Evolutionary conservation across 75 land plant species (phyloP), one percentile per base, ranked within the genome.

Genomic region (Sequoia sempervirens): DNA sequence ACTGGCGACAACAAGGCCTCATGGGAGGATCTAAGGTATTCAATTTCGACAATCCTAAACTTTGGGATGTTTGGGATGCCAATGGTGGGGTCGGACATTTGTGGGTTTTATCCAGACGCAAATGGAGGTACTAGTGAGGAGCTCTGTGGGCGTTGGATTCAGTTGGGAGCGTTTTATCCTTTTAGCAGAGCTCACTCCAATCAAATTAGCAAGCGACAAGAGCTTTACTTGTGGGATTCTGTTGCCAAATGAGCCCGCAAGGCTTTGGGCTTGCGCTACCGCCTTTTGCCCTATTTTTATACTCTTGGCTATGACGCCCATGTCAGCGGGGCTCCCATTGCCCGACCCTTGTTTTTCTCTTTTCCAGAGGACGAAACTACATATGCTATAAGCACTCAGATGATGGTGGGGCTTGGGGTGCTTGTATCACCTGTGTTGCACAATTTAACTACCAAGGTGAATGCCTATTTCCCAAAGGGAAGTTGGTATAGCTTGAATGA

Each of bases 61-160:
- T 94, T 96, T 40, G 98, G 98, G 11, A 84, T 96, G 8, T 93
- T 93, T 81, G 96, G 98, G 4, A 83, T 96, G 43, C 96, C 94
- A 4, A 96, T 96, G 98, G 96, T 94, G 72, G 96, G 98, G 2
- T 81, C 98, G 0, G 98, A 96, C 79, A 96, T 96, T 32, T 96
- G 98, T 74, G 98, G 98, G 4, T 96, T 96, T 86, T 89, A 84
- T 47, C 90, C 87, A 4, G 84, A 75, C 15, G 80, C 74, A 4
- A 64, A 23, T n/a, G 30, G 9, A 5, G 34, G 34, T 12, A 87
- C 91, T 1, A 90, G 89, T 1, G 96, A 94, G 80, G 96, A 96
- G 90, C 93, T 96, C 20, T 96, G 98, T 83, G 89, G 87, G 82
- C 85, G 98, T 1, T 88, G 90, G 90, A 88, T 88, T 73, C 89